Percentiles rank a stretch among this genome's conserved stretches.
Conservation (phyloP, 345 rosid species). For the Hypericum androsaemum region DNA sequence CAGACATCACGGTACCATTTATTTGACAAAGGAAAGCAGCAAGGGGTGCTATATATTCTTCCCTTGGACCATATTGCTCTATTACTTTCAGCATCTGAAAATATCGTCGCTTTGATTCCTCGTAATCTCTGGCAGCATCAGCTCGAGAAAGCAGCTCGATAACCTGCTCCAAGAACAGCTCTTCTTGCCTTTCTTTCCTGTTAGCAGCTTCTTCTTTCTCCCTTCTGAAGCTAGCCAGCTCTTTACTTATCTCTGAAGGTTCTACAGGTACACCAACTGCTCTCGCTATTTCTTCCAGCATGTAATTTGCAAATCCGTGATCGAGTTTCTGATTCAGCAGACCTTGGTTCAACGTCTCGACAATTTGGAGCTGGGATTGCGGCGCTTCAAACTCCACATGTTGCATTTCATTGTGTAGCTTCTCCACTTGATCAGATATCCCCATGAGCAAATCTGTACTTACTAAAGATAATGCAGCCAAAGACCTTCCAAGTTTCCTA, state of each 20-base stretch:
- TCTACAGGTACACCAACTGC: constrained; percentile 66
- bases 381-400: constrained; percentile 51
- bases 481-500: constrained; percentile 51
- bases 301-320: constrained; percentile 55
- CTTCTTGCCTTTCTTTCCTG: constrained; percentile 55
- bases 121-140: constrained; percentile 57
- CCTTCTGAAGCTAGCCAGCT: constrained; percentile 48
- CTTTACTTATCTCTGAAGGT: constrained; percentile 56
- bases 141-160: constrained; percentile 63
- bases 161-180: constrained; percentile 56
- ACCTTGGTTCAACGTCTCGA: constrained; percentile 49
- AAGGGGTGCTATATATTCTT: constrained; percentile 43
- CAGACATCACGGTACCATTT: constrained; percentile 39
- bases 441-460: constrained; percentile 46
- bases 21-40: constrained; percentile 42
- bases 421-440: constrained; percentile 46
- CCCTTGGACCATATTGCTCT: constrained; percentile 33
- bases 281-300: constrained; percentile 52
- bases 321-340: constrained; percentile 48
- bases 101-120: constrained; percentile 43
- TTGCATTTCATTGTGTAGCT: constrained; percentile 62
- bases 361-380: constrained; percentile 41
- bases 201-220: constrained; percentile 57
- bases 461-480: constrained; percentile 43
- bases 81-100: constrained; percentile 37